Base-by-base conservation (phyloP, 805 yeast species). In the Schwanniomyces polymorphus region DNA sequence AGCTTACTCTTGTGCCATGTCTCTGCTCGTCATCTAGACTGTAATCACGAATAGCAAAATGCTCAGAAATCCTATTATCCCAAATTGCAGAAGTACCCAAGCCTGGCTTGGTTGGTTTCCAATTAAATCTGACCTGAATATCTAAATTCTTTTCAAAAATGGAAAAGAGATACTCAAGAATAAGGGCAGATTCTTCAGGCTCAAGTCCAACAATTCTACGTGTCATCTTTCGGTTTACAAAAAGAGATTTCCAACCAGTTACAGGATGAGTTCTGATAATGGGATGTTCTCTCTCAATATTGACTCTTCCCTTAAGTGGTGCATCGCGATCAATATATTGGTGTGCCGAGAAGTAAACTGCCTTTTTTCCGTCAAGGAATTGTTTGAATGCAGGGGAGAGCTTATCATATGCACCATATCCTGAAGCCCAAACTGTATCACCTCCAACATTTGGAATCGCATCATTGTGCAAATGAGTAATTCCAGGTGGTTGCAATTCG, bases 201-300 rank as follows among this genome's bases (percentile, higher is more conserved):
- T 76, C 74, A 44, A 81, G 67, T 0, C 84, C 86, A 7, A 75
- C 73, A 47, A 81, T 81, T 49, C 79, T 68, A 38, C 58, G 67
- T 11, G 84, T 80, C 74, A 73, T 72, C 17, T 70, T 65, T 41
- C 81, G 71, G 63, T 81, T 80, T 38, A 81, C 79, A 49, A 68
- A 82, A 52, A 82, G 64, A 1, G 82, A 67, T 62, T 82, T 83
- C 79, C 81, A 74, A 38, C 85, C 85, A 26, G 86, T 82, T 11
- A 76, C 84, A 8, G 88, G 87, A 54, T 84, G 84, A 34, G 85
- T 80, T 65, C 86, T 75, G 29, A 83, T 75, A 23, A 83, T 52
- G 2, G 86, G 86, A 62, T 83, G 88, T 48, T 74, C 78, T 61
- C 84, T 74, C 53, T 74, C 82, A 45, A 81, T 67, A 45, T 71